phyloP scores from a whole-genome alignment of 305 asterid genomes.

The Solanum hybrid region DNA sequence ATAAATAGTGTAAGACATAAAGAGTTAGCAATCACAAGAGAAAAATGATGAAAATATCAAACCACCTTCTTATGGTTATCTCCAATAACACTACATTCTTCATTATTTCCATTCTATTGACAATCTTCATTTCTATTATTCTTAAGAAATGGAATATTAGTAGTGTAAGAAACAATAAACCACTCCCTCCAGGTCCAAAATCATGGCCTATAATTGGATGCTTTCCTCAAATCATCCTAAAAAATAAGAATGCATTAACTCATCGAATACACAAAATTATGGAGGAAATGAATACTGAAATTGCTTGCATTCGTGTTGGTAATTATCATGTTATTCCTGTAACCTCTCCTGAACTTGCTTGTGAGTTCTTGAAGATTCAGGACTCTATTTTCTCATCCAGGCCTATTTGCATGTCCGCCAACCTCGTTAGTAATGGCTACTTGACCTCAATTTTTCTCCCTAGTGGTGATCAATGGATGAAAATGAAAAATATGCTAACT shows the following conservation, averaged over 20 bases:
- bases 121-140: not conserved
- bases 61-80: not conserved
- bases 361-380: not conserved
- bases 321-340: not conserved
- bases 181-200: not conserved
- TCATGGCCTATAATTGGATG: too few relatives aligned
- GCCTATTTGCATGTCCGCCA: not conserved
- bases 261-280: not conserved
- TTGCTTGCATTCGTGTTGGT: not conserved
- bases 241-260: too few relatives aligned
- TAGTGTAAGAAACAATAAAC: not conserved
- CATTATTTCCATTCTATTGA: too few relatives aligned
- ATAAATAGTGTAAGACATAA: too few relatives aligned
- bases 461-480: not conserved
- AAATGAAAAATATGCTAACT: not conserved
- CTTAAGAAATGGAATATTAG: not conserved
- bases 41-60: not conserved
- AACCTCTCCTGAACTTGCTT: not conserved
- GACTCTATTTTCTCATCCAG: not conserved
- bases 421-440: not conserved
- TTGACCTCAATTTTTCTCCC: not conserved
- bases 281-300: conserved; percentile 2
- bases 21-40: too few relatives aligned
- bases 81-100: not conserved
- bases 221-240: too few relatives aligned